A percentile compares a stretch with the other conserved stretches of the same genome.
Conservation (phyloP, 2,329 filamentous ascomycete genomes). For the Simplicillium sp. region DNA sequence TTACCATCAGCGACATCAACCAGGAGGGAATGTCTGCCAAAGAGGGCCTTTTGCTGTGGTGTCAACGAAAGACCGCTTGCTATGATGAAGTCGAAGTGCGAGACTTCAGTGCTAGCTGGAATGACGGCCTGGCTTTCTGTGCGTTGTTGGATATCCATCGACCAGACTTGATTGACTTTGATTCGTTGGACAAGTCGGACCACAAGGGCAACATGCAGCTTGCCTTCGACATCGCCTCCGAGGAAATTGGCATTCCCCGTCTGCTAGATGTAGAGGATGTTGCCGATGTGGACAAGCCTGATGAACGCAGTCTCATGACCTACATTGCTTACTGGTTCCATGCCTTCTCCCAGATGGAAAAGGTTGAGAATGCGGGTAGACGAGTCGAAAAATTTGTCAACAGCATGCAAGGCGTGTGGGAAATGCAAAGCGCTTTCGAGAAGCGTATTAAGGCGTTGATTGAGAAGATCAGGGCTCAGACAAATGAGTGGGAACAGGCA, state of each 20-base stretch:
- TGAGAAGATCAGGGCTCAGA: constrained; percentile 62
- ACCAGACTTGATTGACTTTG: constrained; percentile 94
- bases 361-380: constrained; percentile 92
- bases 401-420: constrained; percentile 98
- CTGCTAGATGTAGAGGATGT: constrained; percentile 97
- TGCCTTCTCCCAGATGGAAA: constrained; percentile 97
- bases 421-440: constrained; percentile 97
- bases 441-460: constrained; percentile 79
- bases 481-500: constrained; percentile 66
- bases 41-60: constrained; percentile 91
- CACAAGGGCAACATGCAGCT: constrained; percentile 96
- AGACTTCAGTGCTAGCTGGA: constrained; percentile 95
- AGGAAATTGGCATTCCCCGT: constrained; percentile 94
- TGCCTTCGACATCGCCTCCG: constrained; percentile 90
- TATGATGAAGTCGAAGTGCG: constrained; percentile 94
- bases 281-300: constrained; percentile 89
- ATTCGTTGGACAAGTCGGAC: constrained; percentile 85
- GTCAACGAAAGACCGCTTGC: constrained; percentile 95
- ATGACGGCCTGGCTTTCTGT: constrained; percentile 93
- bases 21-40: constrained; percentile 96
- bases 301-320: constrained; percentile 95
- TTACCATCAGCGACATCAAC: constrained; percentile 98
- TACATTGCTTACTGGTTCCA: constrained; percentile 99
- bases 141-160: constrained; percentile 94
- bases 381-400: constrained; percentile 97